Percentiles rank a stretch among this genome's conserved stretches.
Conservation (phyloP, 768 basidiomycete species). For the Macrolepiota fuliginosa region DNA sequence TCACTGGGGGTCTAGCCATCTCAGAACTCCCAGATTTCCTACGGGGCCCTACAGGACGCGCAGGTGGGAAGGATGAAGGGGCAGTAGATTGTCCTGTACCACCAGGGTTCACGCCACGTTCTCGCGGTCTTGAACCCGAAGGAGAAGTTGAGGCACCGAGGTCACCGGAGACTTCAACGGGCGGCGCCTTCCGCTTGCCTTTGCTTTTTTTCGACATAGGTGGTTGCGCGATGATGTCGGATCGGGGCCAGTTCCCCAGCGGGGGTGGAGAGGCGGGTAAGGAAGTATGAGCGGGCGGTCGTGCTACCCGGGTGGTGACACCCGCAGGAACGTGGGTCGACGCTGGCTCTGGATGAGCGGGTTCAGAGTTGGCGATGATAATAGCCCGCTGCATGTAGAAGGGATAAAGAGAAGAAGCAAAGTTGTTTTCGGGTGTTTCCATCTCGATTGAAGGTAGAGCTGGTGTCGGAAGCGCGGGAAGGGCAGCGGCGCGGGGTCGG, state of each 20-base stretch:
- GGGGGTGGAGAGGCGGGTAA: slow-evolving; percentile 38
- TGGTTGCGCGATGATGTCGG: slow-evolving; percentile 34
- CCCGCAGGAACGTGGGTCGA: slow-evolving; percentile 21
- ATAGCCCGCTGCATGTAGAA: slow-evolving; percentile 20
- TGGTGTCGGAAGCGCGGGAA: slow-evolving; percentile 2
- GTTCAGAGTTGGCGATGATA: slow-evolving; percentile 8
- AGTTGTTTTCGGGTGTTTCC: not conserved
- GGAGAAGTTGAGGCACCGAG: not conserved
- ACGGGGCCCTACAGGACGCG: not conserved
- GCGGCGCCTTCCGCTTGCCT: slow-evolving; percentile 25
- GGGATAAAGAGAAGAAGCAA: slow-evolving; percentile 30
- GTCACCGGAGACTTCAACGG: not conserved
- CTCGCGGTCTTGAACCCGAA: not conserved
- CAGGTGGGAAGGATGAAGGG: slow-evolving; percentile 3
- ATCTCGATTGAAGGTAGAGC: not conserved
- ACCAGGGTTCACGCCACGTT: not conserved
- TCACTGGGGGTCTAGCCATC: not conserved
- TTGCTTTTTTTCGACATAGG: slow-evolving; percentile 24
- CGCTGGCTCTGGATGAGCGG: slow-evolving; percentile 27
- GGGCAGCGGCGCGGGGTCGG: slow-evolving; percentile 1
- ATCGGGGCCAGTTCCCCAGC: slow-evolving; percentile 55
- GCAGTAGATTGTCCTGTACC: not conserved
- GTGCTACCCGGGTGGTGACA: slow-evolving; percentile 18
- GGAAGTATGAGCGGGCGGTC: slow-evolving; percentile 17
- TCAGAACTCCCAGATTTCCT: slow-evolving; percentile 9